Base-by-base conservation (phyloP, 2,329 filamentous ascomycete species). In the Cladosporium sp. region DNA sequence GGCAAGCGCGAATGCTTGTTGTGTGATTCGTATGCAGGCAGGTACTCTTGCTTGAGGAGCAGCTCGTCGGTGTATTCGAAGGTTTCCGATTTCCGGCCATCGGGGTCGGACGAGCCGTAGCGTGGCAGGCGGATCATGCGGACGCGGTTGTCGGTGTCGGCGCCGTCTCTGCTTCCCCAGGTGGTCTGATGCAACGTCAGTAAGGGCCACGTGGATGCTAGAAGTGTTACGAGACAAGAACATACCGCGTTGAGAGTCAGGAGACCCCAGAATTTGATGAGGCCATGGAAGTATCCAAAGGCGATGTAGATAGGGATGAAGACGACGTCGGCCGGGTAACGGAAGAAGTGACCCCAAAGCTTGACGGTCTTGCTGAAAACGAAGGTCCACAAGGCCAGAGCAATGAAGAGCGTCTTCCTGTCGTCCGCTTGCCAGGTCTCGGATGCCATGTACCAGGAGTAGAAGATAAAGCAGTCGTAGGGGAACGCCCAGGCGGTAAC, bases 141-240 rank as follows among this genome's bases (percentile, higher is more conserved):
- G 61, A 83, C 78, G 58, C 79, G 80, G 70, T 95, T 86, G 70
- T 95, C 87, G 61, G 86, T 80, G 71, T 96, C 91, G 66, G 89
- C 91, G 63, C 93, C 91, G 63, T 89, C 88, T 71, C 91, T 86
- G 72, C 89, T 95, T 66, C 91, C 91, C 91, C 91, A 96, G 49
- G 90, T 92, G 42, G 91, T 96, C 91, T 96, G 67, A 54, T 48
- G 43, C 54, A 58, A 35, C n/a, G 50, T 42, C 32, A 46, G 43
- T n/a, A 43, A 45, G 16, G 33, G n/a, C 14, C 31, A 14, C 8
- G 14, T 19, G n/a, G 14, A 33, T 4, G 28, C 3, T 14, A 1
- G 16, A 4, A 22, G 16, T 4, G 32, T 31, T 3, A 11, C 14
- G 42, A 28, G 33, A 4, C 14, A 6, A 14, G 35, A 64, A 76